Conservation (phyloP, 352 stramenopile species). For the Pythium plurisporium region DNA sequence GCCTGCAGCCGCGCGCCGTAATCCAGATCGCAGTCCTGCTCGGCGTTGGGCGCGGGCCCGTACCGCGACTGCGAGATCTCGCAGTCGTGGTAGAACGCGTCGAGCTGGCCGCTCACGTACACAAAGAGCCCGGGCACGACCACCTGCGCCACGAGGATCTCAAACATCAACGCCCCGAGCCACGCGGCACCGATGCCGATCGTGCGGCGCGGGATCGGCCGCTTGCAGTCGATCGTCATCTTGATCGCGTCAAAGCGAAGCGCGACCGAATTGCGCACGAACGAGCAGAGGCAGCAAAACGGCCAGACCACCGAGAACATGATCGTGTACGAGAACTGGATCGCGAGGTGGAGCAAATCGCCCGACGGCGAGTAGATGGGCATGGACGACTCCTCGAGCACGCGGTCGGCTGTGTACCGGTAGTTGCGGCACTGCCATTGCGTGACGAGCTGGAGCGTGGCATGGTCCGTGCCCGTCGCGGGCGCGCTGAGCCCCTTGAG, state of each 20-base stretch:
- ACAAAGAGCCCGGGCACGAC: conserved; percentile 53
- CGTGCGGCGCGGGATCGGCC: conserved; percentile 37
- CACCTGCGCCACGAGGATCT: conserved; percentile 43
- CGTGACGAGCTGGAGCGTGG: conserved; percentile 36
- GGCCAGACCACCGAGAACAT: conserved; percentile 68
- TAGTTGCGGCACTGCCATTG: conserved; percentile 60
- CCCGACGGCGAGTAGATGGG: conserved; percentile 46
- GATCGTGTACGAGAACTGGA: conserved; percentile 67
- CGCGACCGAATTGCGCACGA: conserved; percentile 43
- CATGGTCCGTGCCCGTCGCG: neutral
- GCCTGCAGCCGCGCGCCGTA: conserved; percentile 26
- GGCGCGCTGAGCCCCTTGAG: conserved; percentile 25
- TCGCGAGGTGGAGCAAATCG: conserved; percentile 54
- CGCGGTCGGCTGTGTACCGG: conserved; percentile 44
- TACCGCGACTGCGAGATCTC: conserved; percentile 34
- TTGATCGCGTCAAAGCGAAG: conserved; percentile 58
- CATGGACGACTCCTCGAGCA: conserved; percentile 63
- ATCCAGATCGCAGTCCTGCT: conserved; percentile 10
- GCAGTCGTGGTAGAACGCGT: conserved; percentile 43
- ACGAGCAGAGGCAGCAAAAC: conserved; percentile 54
- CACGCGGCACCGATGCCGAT: conserved; percentile 49
- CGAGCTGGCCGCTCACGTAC: conserved; percentile 59
- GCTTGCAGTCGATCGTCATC: conserved; percentile 67
- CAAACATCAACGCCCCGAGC: conserved; percentile 49
- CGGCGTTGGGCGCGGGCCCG: conserved; percentile 25